Evolutionary conservation across 225 moss, liverwort and hornwort species (phyloP).

Genomic region (Bryum argenteum): DNA sequence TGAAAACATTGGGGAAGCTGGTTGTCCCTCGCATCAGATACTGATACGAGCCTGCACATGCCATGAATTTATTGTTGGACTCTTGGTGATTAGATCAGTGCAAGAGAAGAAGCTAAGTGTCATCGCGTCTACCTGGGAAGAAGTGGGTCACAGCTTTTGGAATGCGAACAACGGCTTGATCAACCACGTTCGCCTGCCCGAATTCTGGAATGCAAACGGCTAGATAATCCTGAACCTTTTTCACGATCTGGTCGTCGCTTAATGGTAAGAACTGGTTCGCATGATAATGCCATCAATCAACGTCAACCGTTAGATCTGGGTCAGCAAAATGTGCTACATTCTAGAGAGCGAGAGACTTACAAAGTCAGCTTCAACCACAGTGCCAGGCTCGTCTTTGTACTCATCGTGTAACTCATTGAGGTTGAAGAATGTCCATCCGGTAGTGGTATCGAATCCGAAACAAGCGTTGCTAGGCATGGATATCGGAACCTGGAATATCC

Average conservation of each 20-base stretch:
- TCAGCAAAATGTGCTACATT: not conserved
- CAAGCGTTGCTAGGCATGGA: conserved; percentile 96
- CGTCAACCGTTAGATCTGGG: not conserved
- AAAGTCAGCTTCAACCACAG: conserved; percentile 99
- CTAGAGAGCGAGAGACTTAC: conserved; percentile 51
- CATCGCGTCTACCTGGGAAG: conserved; percentile 88
- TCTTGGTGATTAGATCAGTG: too few relatives aligned
- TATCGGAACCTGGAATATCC: conserved; percentile 59
- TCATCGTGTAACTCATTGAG: conserved; percentile 89
- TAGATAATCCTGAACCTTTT: conserved; percentile 80
- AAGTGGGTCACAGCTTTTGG: conserved; percentile 92
- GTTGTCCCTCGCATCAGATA: conserved; percentile 85
- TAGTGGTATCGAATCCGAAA: conserved; percentile 92
- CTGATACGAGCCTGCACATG: conserved; percentile 78
- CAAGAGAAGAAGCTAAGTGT: too few relatives aligned
- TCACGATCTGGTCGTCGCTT: conserved; percentile 82
- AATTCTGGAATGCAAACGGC: conserved; percentile 80
- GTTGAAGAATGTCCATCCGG: conserved; percentile 98
- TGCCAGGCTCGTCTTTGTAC: conserved; percentile 86
- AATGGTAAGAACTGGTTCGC: conserved; percentile 94
- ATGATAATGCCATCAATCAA: conserved; percentile 64
- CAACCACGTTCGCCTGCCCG: conserved; percentile 64
- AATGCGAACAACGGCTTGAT: conserved; percentile 86
- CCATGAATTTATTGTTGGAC: too few relatives aligned
- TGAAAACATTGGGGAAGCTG: conserved; percentile 90